Evolutionary conservation across 2,329 filamentous ascomycete genomes (phyloP), one percentile per base, ranked within the genome.

Genomic region (Colletotrichum simmondsii): DNA sequence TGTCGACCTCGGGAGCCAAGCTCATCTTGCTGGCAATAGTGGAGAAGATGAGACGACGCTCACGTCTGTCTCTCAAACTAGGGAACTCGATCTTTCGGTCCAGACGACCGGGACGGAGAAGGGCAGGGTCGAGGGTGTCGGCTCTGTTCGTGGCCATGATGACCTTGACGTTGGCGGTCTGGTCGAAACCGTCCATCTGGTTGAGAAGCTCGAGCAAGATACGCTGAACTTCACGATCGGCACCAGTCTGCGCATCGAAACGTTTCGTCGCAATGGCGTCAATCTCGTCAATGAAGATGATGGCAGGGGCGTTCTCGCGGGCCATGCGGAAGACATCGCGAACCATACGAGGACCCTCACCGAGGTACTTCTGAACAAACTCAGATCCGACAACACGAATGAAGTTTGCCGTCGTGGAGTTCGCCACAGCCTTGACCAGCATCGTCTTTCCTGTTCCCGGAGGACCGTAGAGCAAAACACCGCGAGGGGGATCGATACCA

Each of bases 111-210:
- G 97, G 97, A 79, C 97, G 95, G 74, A 99, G 91, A 74, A 99
- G 89, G 54, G 97, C 97, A 19, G 97, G 97, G 82, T 99, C 97
- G 76, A 99, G 90, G 7, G 97, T 99, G 83, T 98, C 97, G 76
- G 97, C 96, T 82, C 97, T 93, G 88, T 99, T 99, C 77, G 97
- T 99, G 77, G 97, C 97, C 97, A 99, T 99, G 86, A 99, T 99
- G 82, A 99, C 97, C 88, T 99, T 99, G 85, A 99, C 97, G 84
- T 99, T 99, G 82, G 95, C 94, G 0, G 95, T 98, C 85, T 99
- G 97, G 83, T 99, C 97, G 87, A 99, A 99, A 76, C 97, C 97
- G 82, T 99, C 97, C 97, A 99, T 99, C 86, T 99, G 97, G 87
- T 99, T 99, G 76, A 99, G 92, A 77, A 99, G 87, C 84, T 99